A percentile compares a stretch with the other conserved stretches of the same genome.
These are phyloP conservation scores for Trichoderma sp. DNA, from an alignment of 2,329 filamentous ascomycete genomes.

Conservation along the genomic window DNA sequence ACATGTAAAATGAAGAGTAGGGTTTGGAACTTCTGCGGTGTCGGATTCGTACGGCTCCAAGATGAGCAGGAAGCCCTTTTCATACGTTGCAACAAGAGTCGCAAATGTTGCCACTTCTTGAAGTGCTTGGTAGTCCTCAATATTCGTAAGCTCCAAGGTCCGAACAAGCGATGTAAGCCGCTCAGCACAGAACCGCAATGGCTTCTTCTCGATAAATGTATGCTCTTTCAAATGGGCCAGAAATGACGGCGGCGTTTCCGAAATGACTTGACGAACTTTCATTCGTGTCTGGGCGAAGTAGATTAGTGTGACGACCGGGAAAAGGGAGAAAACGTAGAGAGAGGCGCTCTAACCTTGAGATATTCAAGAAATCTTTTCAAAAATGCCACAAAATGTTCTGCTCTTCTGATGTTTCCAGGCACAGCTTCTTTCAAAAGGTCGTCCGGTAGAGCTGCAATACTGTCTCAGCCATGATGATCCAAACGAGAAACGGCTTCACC, in stretches of 20 bases:
- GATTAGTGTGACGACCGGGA: not conserved
- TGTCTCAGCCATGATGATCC: not conserved
- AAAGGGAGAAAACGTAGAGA: too few relatives aligned
- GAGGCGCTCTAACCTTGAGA: conserved; percentile 57
- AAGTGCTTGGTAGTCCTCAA: conserved; percentile 94
- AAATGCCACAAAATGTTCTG: conserved; percentile 94
- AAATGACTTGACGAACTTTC: conserved; percentile 97
- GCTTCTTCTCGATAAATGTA: conserved; percentile 97
- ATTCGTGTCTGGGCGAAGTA: conserved; percentile 67
- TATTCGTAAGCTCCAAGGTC: conserved; percentile 92
- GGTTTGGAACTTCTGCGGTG: conserved; percentile 91
- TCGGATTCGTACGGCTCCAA: conserved; percentile 97
- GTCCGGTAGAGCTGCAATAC: conserved; percentile 70
- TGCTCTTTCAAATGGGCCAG: conserved; percentile 88
- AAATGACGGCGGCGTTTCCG: conserved; percentile 93
- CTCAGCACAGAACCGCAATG: conserved; percentile 90
- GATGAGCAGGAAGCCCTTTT: conserved; percentile 92
- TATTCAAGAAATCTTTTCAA: conserved; percentile 97
- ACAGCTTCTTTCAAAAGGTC: conserved; percentile 94
- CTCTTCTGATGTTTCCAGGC: conserved; percentile 90
- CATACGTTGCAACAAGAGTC: conserved; percentile 92
- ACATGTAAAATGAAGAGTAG: conserved; percentile 94
- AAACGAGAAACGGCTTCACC: not conserved
- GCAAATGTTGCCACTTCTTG: conserved; percentile 98
- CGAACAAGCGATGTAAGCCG: conserved; percentile 89